A percentile compares a stretch with the other conserved stretches of the same genome.
Conservation (phyloP, 305 asterid genomes). For the Rubia peregrina region DNA sequence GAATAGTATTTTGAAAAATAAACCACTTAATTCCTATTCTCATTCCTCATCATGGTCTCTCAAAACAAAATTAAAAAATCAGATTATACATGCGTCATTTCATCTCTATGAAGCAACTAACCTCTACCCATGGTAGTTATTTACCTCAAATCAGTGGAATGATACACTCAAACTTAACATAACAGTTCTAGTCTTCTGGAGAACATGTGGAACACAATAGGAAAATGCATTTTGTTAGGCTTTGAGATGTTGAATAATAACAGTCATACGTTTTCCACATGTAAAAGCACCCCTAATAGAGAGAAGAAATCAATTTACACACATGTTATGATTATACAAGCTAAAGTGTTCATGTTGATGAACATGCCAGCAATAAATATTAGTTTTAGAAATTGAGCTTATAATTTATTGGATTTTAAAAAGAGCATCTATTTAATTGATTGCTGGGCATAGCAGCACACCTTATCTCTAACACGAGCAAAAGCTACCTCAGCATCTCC, state of each 20-base stretch:
- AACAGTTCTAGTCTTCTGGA: neutral
- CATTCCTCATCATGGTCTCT: too few relatives aligned
- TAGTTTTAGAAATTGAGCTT: neutral
- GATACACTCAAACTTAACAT: neutral
- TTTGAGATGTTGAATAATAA: neutral
- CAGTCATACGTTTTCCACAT: too few relatives aligned
- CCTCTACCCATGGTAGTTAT: neutral
- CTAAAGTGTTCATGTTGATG: too few relatives aligned
- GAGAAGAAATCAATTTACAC: too few relatives aligned
- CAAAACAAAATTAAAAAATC: neutral
- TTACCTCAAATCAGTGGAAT: neutral
- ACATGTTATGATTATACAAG: too few relatives aligned
- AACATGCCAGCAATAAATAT: neutral
- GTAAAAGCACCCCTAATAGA: too few relatives aligned
- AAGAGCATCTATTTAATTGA: slow-evolving; percentile 7
- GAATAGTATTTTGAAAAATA: too few relatives aligned
- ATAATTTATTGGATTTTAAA: neutral
- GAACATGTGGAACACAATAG: neutral
- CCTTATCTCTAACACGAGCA: slow-evolving; percentile 80
- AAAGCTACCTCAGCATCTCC: slow-evolving; percentile 84
- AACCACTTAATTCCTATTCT: too few relatives aligned
- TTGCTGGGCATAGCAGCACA: slow-evolving; percentile 22
- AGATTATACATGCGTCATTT: neutral
- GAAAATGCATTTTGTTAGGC: neutral
- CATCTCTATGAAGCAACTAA: neutral